Evolutionary conservation across 768 basidiomycete species (phyloP).

Genomic region (Tremella yokohamensis): DNA sequence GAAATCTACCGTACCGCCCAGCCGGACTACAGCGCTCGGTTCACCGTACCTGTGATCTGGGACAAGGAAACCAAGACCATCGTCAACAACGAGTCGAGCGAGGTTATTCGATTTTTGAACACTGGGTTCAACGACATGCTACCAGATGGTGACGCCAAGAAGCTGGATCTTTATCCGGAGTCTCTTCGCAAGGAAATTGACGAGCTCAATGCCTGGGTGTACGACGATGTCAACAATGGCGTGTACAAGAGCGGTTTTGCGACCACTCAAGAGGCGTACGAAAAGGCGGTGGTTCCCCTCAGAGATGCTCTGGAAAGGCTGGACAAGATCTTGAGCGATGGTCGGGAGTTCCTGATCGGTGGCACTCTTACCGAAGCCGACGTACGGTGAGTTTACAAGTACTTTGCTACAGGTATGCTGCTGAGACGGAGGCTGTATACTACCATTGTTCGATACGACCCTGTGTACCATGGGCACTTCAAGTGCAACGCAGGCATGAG

Average conservation of each 20-base stretch:
- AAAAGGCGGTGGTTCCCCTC: constrained; percentile 66
- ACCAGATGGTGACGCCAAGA: constrained; percentile 57
- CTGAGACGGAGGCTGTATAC: constrained; percentile 69
- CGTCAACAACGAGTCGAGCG: constrained; percentile 86
- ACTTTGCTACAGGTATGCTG: neutral
- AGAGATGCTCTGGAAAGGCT: constrained; percentile 76
- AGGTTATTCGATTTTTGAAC: constrained; percentile 94
- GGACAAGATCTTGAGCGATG: constrained; percentile 67
- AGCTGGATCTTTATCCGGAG: constrained; percentile 72
- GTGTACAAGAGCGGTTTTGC: constrained; percentile 89
- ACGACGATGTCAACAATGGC: constrained; percentile 64
- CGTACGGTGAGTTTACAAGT: constrained; percentile 42
- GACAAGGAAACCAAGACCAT: constrained; percentile 82
- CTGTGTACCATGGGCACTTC: constrained; percentile 84
- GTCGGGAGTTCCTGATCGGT: constrained; percentile 82
- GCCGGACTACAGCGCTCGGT: constrained; percentile 63
- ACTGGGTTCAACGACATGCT: constrained; percentile 68
- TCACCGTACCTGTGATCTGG: constrained; percentile 61
- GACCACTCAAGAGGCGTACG: constrained; percentile 72
- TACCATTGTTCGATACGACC: constrained; percentile 67
- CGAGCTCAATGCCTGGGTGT: constrained; percentile 73
- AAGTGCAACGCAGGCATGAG: constrained; percentile 78
- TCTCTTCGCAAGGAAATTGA: constrained; percentile 73
- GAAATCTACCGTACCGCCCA: constrained; percentile 80
- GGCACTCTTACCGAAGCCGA: constrained; percentile 64